These are phyloP conservation scores for Gymnopilus dilepis DNA, from an alignment of 768 basidiomycete species.

Conservation along the genomic window DNA sequence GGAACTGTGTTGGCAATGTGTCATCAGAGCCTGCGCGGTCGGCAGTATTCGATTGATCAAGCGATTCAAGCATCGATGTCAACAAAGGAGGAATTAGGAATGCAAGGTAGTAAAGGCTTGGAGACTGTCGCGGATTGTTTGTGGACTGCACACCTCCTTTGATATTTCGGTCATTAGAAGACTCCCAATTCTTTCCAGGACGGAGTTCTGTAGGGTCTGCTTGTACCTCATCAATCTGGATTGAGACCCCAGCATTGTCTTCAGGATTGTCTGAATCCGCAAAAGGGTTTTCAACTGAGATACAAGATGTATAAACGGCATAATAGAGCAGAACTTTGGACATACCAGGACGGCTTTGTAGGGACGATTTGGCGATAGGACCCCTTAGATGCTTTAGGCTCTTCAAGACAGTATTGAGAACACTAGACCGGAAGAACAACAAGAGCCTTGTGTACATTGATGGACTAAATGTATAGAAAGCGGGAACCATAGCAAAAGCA, in stretches of 20 bases:
- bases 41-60: constrained; percentile 45
- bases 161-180: background rate
- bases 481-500: constrained; percentile 73
- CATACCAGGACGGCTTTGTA: background rate
- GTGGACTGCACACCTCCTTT: constrained; percentile 47
- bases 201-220: constrained; percentile 26
- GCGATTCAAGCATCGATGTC: constrained; percentile 60
- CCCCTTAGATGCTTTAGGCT: constrained; percentile 36
- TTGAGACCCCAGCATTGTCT: constrained; percentile 54
- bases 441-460: constrained; percentile 70
- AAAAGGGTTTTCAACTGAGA: background rate
- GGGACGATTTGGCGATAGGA: background rate
- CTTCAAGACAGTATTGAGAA: constrained; percentile 60
- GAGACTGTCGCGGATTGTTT: constrained; percentile 60
- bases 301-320: background rate
- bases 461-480: constrained; percentile 67
- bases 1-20: constrained; percentile 53
- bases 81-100: constrained; percentile 70
- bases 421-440: constrained; percentile 67
- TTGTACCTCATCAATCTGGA: constrained; percentile 61
- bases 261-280: constrained; percentile 14
- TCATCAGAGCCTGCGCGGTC: constrained; percentile 3
- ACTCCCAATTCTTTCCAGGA: constrained; percentile 4
- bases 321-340: background rate
- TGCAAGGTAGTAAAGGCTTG: constrained; percentile 61